phyloP scores from a whole-genome alignment of 2,329 filamentous ascomycete genomes.

The Epichloe brachyelytri region DNA sequence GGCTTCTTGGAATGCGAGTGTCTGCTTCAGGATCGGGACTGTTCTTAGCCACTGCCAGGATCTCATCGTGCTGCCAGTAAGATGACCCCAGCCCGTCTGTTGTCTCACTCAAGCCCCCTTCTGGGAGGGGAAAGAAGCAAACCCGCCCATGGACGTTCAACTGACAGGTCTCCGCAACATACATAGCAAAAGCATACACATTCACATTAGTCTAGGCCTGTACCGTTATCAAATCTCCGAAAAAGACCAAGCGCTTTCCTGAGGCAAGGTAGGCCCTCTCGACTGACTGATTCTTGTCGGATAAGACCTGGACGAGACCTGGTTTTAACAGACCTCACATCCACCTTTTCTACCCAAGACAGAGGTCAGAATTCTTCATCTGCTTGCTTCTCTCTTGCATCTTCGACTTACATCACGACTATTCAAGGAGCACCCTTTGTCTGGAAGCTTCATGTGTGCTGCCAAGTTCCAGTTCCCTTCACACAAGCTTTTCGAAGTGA shows the following conservation, averaged over 20 bases:
- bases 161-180: constrained; percentile 18
- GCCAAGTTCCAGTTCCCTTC: constrained; percentile 41
- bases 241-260: constrained; percentile 14
- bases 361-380: constrained; percentile 23
- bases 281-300: constrained; percentile 16
- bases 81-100: constrained; percentile 16
- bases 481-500: constrained; percentile 48
- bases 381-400: constrained; percentile 21
- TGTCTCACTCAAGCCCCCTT: constrained; percentile 24
- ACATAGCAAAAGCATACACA: constrained; percentile 19
- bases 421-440: constrained; percentile 10
- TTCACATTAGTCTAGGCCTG: constrained; percentile 17
- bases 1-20: constrained; percentile 26
- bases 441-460: constrained; percentile 43
- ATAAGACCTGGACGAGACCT: constrained; percentile 27
- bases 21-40: constrained; percentile 22
- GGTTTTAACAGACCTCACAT: constrained; percentile 20
- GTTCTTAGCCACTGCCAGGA: constrained; percentile 20
- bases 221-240: constrained; percentile 28
- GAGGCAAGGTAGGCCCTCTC: constrained; percentile 17
- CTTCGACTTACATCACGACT: constrained; percentile 15
- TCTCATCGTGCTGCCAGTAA: constrained; percentile 20
- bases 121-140: constrained; percentile 20
- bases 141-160: constrained; percentile 14
- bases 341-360: constrained; percentile 25